Conservation (phyloP, 495 filamentous ascomycete genomes). For the Aspergillus sparsus region DNA sequence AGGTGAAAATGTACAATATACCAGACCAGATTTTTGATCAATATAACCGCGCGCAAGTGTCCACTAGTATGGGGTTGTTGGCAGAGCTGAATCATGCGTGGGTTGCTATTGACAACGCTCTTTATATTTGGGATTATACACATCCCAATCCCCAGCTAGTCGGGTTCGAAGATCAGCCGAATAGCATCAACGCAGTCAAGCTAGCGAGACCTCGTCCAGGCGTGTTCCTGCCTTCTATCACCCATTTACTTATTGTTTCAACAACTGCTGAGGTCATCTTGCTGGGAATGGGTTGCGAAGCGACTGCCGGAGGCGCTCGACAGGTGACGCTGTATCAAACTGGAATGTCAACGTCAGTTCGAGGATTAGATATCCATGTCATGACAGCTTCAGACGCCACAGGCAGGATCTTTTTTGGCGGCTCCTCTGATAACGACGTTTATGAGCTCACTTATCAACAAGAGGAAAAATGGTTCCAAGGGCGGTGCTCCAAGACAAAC, state of each 20-base stretch:
- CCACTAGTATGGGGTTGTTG: constrained; percentile 89
- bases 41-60: constrained; percentile 79
- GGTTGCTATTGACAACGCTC: constrained; percentile 90
- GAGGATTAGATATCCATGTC: constrained; percentile 68
- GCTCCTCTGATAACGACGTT: constrained; percentile 77
- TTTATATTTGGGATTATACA: constrained; percentile 98
- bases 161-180: constrained; percentile 84
- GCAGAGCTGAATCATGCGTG: constrained; percentile 92
- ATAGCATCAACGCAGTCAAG: constrained; percentile 82
- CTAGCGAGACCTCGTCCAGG: constrained; percentile 74
- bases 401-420: constrained; percentile 90
- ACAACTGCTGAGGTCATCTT: constrained; percentile 81
- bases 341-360: constrained; percentile 71
- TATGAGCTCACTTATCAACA: constrained; percentile 94
- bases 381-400: constrained; percentile 74
- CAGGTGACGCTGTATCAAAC: constrained; percentile 80
- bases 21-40: constrained; percentile 88
- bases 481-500: constrained; percentile 76
- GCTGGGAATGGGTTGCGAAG: constrained; percentile 70
- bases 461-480: constrained; percentile 93
- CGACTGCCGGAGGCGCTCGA: constrained; percentile 61
- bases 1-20: constrained; percentile 75
- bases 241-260: constrained; percentile 82
- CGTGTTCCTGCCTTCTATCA: constrained; percentile 83
- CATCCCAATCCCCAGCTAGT: constrained; percentile 82